These are phyloP conservation scores for Dichotomocladium elegans DNA, from an alignment of 371 early-diverging fungal species.

Conservation along the genomic window DNA sequence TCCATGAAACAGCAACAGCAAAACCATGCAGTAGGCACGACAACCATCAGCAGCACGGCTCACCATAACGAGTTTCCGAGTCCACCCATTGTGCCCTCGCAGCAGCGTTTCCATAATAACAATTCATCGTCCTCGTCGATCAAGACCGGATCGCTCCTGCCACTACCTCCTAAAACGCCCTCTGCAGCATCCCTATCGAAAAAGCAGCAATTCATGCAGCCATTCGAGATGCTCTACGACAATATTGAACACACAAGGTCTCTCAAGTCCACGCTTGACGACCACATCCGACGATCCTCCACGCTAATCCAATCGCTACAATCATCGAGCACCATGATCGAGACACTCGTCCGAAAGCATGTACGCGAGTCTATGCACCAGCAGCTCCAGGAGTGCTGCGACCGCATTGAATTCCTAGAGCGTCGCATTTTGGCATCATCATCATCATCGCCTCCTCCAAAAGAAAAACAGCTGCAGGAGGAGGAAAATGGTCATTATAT, in stretches of 20 bases:
- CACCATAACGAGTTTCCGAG: conserved; percentile 27
- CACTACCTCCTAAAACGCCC: conserved; percentile 4
- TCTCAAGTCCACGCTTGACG: conserved; percentile 63
- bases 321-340: conserved; percentile 68
- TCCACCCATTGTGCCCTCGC: conserved; percentile 47
- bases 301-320: conserved; percentile 71
- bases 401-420: conserved; percentile 22
- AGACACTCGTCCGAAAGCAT: conserved; percentile 64
- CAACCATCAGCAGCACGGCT: conserved; percentile 1
- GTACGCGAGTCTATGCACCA: conserved; percentile 34
- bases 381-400: conserved; percentile 14
- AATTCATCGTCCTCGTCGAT: neutral
- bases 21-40: neutral
- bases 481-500: too few relatives aligned
- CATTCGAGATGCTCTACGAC: conserved; percentile 56
- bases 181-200: conserved; percentile 13
- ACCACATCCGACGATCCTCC: conserved; percentile 72
- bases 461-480: neutral
- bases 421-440: conserved; percentile 10
- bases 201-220: conserved; percentile 51
- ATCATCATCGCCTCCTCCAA: conserved; percentile 9
- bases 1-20: conserved; percentile 13
- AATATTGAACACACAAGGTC: conserved; percentile 49
- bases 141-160: neutral
- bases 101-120: conserved; percentile 18